A percentile compares a stretch with the other conserved stretches of the same genome.
Evolutionary conservation across 2,329 filamentous ascomycete genomes (phyloP).

Genomic region (Aureobasidium sp.): DNA sequence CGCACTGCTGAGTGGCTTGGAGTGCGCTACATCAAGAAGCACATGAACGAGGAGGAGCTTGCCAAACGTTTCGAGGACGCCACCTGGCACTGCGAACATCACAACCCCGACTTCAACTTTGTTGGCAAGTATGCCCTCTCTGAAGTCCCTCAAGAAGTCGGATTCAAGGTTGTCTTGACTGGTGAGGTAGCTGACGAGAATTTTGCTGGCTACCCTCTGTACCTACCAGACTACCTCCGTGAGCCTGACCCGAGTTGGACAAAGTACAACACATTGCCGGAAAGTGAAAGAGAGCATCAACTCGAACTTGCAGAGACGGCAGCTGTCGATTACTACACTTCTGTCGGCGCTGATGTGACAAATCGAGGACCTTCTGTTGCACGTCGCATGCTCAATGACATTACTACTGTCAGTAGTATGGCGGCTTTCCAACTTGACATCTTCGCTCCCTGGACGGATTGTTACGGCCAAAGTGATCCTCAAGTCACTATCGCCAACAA

Average conservation of each 20-base stretch:
- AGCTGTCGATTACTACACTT: slow-evolving; percentile 31
- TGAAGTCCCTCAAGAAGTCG: slow-evolving; percentile 47
- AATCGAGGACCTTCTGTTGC: slow-evolving; percentile 34
- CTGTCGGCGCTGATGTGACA: slow-evolving; percentile 32
- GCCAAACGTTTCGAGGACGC: slow-evolving; percentile 50
- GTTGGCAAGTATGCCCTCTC: slow-evolving; percentile 59
- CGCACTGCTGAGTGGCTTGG: slow-evolving; percentile 56
- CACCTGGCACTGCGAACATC: slow-evolving; percentile 51
- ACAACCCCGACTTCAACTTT: slow-evolving; percentile 57
- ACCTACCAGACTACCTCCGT: slow-evolving; percentile 53
- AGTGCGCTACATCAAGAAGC: slow-evolving; percentile 48
- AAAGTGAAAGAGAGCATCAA: slow-evolving; percentile 27
- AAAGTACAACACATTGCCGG: slow-evolving; percentile 28
- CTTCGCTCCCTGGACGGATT: slow-evolving; percentile 39
- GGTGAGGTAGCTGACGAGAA: slow-evolving; percentile 54
- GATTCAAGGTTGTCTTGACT: slow-evolving; percentile 62
- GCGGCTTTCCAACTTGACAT: slow-evolving; percentile 39
- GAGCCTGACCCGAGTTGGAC: slow-evolving; percentile 49
- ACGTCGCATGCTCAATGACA: slow-evolving; percentile 44
- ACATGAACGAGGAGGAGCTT: slow-evolving; percentile 49
- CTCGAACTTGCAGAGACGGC: slow-evolving; percentile 30
- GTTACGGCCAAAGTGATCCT: slow-evolving; percentile 34
- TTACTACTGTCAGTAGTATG: slow-evolving; percentile 40
- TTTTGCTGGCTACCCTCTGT: slow-evolving; percentile 59
- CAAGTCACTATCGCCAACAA: slow-evolving; percentile 39